Conservation (phyloP, 768 basidiomycete species). For the Boletus reticulatus region DNA sequence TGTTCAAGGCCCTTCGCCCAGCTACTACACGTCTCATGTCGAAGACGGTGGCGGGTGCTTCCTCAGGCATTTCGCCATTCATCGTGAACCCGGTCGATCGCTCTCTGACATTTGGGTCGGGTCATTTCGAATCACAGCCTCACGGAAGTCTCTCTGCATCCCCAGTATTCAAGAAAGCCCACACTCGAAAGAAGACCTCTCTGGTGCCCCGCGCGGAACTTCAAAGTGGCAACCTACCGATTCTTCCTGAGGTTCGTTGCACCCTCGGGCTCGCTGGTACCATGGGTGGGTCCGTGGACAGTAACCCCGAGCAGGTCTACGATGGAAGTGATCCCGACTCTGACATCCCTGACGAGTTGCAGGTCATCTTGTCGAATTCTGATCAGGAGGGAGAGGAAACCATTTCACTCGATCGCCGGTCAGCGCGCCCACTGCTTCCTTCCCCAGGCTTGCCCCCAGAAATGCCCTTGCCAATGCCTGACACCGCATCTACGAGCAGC, state of each 20-base stretch:
- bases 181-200: constrained; percentile 25
- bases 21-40: constrained; percentile 33
- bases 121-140: constrained; percentile 31
- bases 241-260: constrained; percentile 50
- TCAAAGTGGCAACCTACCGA: constrained; percentile 32
- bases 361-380: constrained; percentile 52
- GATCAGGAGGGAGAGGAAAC: constrained; percentile 43
- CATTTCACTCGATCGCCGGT: constrained; percentile 27
- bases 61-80: constrained; percentile 27
- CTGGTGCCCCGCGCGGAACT: constrained; percentile 14
- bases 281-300: constrained; percentile 58
- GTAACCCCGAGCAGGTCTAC: constrained; percentile 43
- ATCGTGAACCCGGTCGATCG: constrained; percentile 24
- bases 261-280: constrained; percentile 66
- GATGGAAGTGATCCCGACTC: constrained; percentile 67
- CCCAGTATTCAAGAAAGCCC: constrained; percentile 36
- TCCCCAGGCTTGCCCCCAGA: constrained; percentile 45
- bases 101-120: constrained; percentile 37
- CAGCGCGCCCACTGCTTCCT: constrained; percentile 13
- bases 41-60: constrained; percentile 23
- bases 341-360: constrained; percentile 80
- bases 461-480: constrained; percentile 35
- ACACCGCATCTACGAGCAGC: not conserved
- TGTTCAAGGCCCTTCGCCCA: constrained; percentile 59
- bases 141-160: constrained; percentile 21